A percentile compares a stretch with the other conserved stretches of the same genome.
These are phyloP conservation scores for Nidula microcarpa DNA, from an alignment of 768 basidiomycete species.

Conservation along the genomic window DNA sequence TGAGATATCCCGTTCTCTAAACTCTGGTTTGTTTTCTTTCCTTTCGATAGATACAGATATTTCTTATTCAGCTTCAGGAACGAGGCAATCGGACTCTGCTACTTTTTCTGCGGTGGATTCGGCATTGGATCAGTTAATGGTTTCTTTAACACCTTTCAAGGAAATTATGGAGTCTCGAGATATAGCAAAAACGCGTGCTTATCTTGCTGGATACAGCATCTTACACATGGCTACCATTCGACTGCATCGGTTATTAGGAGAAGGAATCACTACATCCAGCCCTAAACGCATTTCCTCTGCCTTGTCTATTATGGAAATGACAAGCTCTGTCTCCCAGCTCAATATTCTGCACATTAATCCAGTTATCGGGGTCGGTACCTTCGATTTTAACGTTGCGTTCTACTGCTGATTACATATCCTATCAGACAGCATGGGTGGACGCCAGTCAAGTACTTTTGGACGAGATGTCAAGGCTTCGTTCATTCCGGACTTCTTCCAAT, in stretches of 20 bases:
- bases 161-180: conserved; percentile 7
- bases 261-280: conserved; percentile 12
- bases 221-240: conserved; percentile 30
- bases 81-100: conserved; percentile 1
- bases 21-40: conserved; percentile 18
- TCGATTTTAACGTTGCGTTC: background rate
- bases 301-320: conserved; percentile 11
- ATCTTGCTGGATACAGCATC: conserved; percentile 30
- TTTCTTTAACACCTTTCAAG: conserved; percentile 15
- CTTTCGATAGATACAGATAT: background rate
- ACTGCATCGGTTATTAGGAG: conserved; percentile 24
- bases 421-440: conserved; percentile 18
- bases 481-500: background rate
- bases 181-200: conserved; percentile 12
- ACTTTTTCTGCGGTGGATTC: background rate
- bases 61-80: background rate
- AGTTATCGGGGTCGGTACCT: conserved; percentile 22
- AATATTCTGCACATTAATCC: conserved; percentile 20
- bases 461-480: conserved; percentile 6
- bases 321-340: conserved; percentile 10
- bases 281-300: conserved; percentile 17
- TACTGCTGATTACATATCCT: background rate
- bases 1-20: conserved; percentile 18
- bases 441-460: conserved; percentile 17
- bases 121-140: background rate